A percentile compares a stretch with the other conserved stretches of the same genome.
Evolutionary conservation across 345 rosid species (phyloP).

Genomic region (Dimocarpus longan): DNA sequence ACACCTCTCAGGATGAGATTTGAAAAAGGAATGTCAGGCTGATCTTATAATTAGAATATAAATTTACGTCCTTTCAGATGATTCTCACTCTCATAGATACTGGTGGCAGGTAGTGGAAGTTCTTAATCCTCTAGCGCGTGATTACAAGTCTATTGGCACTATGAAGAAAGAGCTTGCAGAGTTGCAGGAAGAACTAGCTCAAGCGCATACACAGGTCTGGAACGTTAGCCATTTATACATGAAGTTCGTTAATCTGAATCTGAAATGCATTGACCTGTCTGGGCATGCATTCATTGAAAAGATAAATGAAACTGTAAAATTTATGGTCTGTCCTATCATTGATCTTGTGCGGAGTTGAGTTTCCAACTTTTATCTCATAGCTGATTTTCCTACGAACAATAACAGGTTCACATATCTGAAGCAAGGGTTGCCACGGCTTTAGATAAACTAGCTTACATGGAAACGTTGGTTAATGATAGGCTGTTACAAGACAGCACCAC

Average conservation of each 20-base stretch:
- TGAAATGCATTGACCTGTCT: not conserved
- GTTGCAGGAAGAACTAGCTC: constrained; percentile 78
- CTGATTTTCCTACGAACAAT: constrained; percentile 19
- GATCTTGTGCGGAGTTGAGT: not conserved
- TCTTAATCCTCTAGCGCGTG: constrained; percentile 96
- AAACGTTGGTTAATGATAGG: constrained; percentile 77
- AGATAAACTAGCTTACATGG: constrained; percentile 96
- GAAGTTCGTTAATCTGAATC: not conserved
- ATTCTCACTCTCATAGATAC: constrained; percentile 18
- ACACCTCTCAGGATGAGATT: not conserved
- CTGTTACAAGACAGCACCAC: constrained; percentile 63
- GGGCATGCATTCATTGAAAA: not conserved
- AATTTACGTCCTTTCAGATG: not conserved
- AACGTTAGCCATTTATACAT: not conserved
- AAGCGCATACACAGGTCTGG: constrained; percentile 85
- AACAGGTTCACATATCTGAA: constrained; percentile 96
- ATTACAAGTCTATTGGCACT: constrained; percentile 88
- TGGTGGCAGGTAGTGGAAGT: constrained; percentile 86
- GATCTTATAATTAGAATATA: not conserved
- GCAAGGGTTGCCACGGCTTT: constrained; percentile 91
- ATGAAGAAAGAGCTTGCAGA: constrained; percentile 90
- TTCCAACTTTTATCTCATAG: constrained; percentile 5
- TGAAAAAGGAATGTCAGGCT: not conserved
- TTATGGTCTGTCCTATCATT: not conserved
- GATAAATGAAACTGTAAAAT: not conserved